Evolutionary conservation across 345 rosid species (phyloP).

Genomic region (Acer negundo): DNA sequence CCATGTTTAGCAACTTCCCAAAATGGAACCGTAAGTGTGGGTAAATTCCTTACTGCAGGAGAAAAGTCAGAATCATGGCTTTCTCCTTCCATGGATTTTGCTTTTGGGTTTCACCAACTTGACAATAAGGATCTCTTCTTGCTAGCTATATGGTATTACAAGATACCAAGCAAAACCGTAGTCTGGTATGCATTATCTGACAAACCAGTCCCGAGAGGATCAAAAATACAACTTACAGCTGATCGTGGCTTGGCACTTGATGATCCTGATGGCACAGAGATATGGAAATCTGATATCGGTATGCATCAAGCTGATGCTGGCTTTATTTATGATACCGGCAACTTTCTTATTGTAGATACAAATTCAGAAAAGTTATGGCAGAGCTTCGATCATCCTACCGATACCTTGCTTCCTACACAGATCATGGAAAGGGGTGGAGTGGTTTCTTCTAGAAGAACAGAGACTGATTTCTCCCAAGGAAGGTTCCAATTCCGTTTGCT

Average conservation of each 20-base stretch:
- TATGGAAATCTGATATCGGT: slow-evolving; percentile 25
- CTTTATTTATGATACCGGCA: slow-evolving; percentile 29
- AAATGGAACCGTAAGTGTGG: not conserved
- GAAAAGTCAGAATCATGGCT: slow-evolving; percentile 19
- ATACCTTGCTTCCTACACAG: slow-evolving; percentile 43
- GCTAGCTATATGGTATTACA: slow-evolving; percentile 37
- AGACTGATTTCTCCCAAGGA: slow-evolving; percentile 38
- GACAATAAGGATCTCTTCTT: slow-evolving; percentile 23
- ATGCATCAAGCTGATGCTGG: slow-evolving; percentile 18
- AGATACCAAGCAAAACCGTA: slow-evolving; percentile 29
- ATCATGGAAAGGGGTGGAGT: not conserved
- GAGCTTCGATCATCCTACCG: slow-evolving; percentile 37
- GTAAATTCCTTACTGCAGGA: slow-evolving; percentile 10
- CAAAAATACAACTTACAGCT: slow-evolving; percentile 27
- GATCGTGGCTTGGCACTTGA: slow-evolving; percentile 22
- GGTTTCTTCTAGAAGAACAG: slow-evolving; percentile 29
- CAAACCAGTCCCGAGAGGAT: slow-evolving; percentile 25
- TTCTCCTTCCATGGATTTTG: slow-evolving; percentile 35
- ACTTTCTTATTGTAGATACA: slow-evolving; percentile 24
- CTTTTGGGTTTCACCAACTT: slow-evolving; percentile 34
- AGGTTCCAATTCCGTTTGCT: slow-evolving; percentile 36
- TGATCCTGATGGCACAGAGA: slow-evolving; percentile 25
- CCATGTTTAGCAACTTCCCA: slow-evolving; percentile 8
- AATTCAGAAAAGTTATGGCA: slow-evolving; percentile 25
- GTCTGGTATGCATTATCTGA: slow-evolving; percentile 36